These are phyloP conservation scores for Malassezia nana DNA, from an alignment of 1,284 basidiomycete genomes.

Conservation along the genomic window DNA sequence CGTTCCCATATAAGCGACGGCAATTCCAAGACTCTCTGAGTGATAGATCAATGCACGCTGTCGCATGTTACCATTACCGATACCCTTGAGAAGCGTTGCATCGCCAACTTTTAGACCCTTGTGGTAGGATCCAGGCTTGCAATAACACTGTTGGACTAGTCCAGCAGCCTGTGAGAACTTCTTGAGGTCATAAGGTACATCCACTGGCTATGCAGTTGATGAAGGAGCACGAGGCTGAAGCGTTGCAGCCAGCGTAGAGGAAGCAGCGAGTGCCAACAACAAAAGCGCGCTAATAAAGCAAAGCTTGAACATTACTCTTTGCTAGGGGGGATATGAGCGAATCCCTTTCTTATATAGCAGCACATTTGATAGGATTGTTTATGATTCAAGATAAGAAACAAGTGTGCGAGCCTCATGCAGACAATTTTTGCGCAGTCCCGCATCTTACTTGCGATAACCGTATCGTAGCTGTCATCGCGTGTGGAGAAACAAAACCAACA, in stretches of 20 bases:
- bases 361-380: not conserved
- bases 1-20: slow-evolving; percentile 33
- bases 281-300: not conserved
- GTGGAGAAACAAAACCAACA: no score
- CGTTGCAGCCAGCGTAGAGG: not conserved
- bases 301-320: not conserved
- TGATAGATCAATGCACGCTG: slow-evolving; percentile 30
- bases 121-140: not conserved
- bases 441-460: no score
- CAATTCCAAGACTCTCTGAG: slow-evolving; percentile 25
- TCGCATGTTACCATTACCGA: slow-evolving; percentile 26
- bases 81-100: slow-evolving; percentile 24
- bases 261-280: not conserved
- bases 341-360: not conserved
- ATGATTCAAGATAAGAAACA: not conserved
- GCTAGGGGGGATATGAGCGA: not conserved
- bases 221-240: not conserved
- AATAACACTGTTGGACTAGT: slow-evolving; percentile 15
- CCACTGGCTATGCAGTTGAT: slow-evolving; percentile 3
- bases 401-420: no score
- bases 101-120: slow-evolving; percentile 20
- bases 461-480: no score
- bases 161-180: slow-evolving; percentile 11
- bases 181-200: not conserved
- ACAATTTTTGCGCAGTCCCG: no score